Base-by-base conservation (phyloP, 139 green algal species). In the Closterium sp. region DNA sequence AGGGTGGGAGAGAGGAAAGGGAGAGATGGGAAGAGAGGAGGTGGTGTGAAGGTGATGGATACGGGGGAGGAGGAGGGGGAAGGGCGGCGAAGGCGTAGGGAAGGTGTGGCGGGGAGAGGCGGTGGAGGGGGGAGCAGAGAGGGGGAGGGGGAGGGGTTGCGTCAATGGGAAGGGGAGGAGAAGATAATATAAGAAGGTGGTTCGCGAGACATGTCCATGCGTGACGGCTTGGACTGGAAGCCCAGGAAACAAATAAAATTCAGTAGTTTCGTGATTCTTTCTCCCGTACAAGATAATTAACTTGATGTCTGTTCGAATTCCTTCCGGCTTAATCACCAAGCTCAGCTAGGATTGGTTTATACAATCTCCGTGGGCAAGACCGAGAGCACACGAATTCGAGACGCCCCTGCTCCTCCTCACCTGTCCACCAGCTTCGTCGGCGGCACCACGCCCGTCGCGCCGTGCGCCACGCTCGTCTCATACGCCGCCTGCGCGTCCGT, bases 401-500 rank as follows among this genome's bases (percentile, higher is more conserved):
- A n/a, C n/a, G n/a, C n/a, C n/a, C n/a, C n/a, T n/a, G n/a, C n/a
- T n/a, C n/a, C n/a, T 24, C 2, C 62, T 79, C 85, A 87, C 27
- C 87, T 89, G 30, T 96, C 93, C 19, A 50, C 38, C 31, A 98
- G 92, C 38, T 87, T 93, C 17, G 86, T 90, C 5, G 98, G 98
- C 31, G 90, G 5, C 19, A 96, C 90, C 79, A 98, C 96, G 9
- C 94, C 93, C 13, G 95, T 85, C 2, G 93, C 97, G 28, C 98
- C 98, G 86, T 98, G 95, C 0, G 92, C 95, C 19, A 97, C 94
- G 1, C 95, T 95, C 2, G 85, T 50, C 34, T 96, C 93, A 92
- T 97, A 98, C 0, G 98, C 98, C 28, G 94, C 87, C 3, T 62
- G 62, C 1, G 98, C 97, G 87, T 99, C 97, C 1, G 93, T 95